Evolutionary conservation across 352 stramenopile genomes (phyloP).

Genomic region (Phytophthora agathidicida): DNA sequence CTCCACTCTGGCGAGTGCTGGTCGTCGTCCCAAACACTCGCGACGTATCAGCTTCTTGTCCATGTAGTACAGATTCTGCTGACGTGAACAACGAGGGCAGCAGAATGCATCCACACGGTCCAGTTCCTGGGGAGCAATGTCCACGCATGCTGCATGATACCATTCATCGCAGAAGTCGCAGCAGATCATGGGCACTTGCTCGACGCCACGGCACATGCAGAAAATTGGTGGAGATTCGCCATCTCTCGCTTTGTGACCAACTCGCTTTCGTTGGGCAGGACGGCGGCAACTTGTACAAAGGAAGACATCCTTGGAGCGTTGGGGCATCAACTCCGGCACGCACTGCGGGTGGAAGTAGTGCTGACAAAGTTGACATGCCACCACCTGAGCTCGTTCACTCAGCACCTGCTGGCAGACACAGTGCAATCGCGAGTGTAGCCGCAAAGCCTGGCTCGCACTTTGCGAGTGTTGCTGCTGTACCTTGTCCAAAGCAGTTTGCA

Average conservation of each 20-base stretch:
- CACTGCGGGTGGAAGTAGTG: constrained; percentile 68
- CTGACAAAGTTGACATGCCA: constrained; percentile 58
- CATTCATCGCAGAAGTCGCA: constrained; percentile 90
- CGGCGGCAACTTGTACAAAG: constrained; percentile 22
- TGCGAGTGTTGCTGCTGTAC: constrained; percentile 15
- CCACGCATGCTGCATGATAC: constrained; percentile 81
- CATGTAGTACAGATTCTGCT: constrained; percentile 74
- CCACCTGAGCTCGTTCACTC: constrained; percentile 50
- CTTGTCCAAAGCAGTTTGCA: constrained; percentile 49
- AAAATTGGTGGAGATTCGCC: constrained; percentile 42
- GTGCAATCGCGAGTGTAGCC: constrained; percentile 41
- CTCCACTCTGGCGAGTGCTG: constrained; percentile 55
- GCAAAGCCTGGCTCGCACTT: constrained; percentile 23
- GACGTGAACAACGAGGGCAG: constrained; percentile 68
- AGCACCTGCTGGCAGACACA: constrained; percentile 80
- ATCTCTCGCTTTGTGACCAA: not conserved
- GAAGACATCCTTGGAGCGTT: constrained; percentile 15
- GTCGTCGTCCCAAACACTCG: constrained; percentile 53
- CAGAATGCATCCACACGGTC: constrained; percentile 74
- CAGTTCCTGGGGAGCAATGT: constrained; percentile 58
- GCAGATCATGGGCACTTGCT: constrained; percentile 85
- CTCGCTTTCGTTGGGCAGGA: constrained; percentile 23
- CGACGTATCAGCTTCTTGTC: constrained; percentile 59
- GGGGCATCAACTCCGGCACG: constrained; percentile 34
- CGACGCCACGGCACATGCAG: constrained; percentile 69